phyloP scores from a whole-genome alignment of 2,329 filamentous ascomycete species.

The Botrytis paeoniae region DNA sequence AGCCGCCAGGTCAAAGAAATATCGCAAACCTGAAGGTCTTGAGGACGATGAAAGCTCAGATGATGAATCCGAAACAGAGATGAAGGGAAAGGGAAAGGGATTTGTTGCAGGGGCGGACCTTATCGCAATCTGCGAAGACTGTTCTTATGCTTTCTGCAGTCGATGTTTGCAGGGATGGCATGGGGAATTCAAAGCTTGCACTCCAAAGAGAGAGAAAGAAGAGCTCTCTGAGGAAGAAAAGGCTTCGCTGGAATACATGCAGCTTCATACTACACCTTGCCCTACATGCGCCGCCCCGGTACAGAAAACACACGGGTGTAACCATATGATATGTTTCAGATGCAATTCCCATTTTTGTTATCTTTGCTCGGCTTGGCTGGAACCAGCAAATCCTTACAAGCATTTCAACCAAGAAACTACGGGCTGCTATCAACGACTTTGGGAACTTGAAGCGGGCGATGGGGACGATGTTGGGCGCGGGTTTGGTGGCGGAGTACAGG shows the following conservation, averaged over 20 bases:
- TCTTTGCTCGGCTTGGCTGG: constrained; percentile 83
- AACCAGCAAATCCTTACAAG: constrained; percentile 74
- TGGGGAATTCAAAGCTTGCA: constrained; percentile 73
- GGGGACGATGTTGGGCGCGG: constrained; percentile 42
- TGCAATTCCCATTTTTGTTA: constrained; percentile 96
- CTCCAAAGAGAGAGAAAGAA: constrained; percentile 60
- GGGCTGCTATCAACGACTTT: constrained; percentile 79
- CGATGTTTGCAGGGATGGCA: constrained; percentile 79
- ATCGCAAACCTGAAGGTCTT: constrained; percentile 67
- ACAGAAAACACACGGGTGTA: constrained; percentile 92
- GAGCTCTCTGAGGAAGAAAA: constrained; percentile 83
- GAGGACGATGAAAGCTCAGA: constrained; percentile 58
- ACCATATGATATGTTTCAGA: constrained; percentile 92
- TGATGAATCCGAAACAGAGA: constrained; percentile 46
- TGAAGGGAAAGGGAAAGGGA: constrained; percentile 23
- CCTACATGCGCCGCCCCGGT: constrained; percentile 81
- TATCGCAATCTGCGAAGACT: constrained; percentile 83
- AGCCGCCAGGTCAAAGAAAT: constrained; percentile 72
- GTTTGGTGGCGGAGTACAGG: constrained; percentile 27
- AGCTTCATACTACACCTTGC: constrained; percentile 78
- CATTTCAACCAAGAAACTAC: constrained; percentile 77
- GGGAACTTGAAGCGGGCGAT: constrained; percentile 85
- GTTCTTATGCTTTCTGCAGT: constrained; percentile 81
- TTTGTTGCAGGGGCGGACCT: constrained; percentile 52
- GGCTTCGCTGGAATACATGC: constrained; percentile 80